Conservation (phyloP, 139 green algal species). For the Spirogloea muscicola region DNA sequence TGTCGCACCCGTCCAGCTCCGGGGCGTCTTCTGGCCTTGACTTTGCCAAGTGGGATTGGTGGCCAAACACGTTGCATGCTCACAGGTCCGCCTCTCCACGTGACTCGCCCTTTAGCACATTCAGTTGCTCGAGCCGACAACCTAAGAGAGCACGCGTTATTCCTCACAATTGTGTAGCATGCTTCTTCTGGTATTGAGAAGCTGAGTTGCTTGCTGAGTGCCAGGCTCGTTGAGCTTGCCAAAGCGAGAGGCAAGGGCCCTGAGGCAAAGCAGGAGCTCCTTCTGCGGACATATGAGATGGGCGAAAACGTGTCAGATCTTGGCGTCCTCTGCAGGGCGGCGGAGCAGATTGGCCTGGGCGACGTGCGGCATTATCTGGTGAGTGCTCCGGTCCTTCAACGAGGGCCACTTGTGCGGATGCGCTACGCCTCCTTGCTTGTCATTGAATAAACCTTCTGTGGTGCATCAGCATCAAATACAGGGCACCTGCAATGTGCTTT, state of each 20-base stretch:
- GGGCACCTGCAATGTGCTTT: too few relatives aligned
- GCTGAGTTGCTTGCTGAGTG: not conserved
- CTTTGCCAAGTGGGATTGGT: not conserved
- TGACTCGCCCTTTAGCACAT: too few relatives aligned
- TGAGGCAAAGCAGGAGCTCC: constrained; percentile 30
- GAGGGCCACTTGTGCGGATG: too few relatives aligned
- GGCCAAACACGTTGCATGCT: constrained; percentile 13
- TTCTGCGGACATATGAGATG: constrained; percentile 41
- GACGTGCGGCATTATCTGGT: constrained; percentile 9
- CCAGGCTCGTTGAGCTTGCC: constrained; percentile 34
- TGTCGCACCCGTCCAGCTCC: not conserved
- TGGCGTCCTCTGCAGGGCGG: not conserved
- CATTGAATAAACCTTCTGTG: too few relatives aligned
- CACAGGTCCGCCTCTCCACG: too few relatives aligned
- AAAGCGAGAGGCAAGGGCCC: constrained; percentile 8
- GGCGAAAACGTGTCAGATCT: constrained; percentile 35
- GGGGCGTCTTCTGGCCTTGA: not conserved
- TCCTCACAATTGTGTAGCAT: too few relatives aligned
- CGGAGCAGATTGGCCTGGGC: constrained; percentile 18
- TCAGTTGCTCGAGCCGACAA: too few relatives aligned
- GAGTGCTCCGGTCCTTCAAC: too few relatives aligned
- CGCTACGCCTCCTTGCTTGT: too few relatives aligned
- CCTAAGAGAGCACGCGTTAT: too few relatives aligned
- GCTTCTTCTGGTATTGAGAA: not conserved
- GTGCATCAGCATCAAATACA: too few relatives aligned